These are phyloP conservation scores for Aspergillaceae sp. DNA, from an alignment of 2,329 filamentous ascomycete species.

Conservation along the genomic window DNA sequence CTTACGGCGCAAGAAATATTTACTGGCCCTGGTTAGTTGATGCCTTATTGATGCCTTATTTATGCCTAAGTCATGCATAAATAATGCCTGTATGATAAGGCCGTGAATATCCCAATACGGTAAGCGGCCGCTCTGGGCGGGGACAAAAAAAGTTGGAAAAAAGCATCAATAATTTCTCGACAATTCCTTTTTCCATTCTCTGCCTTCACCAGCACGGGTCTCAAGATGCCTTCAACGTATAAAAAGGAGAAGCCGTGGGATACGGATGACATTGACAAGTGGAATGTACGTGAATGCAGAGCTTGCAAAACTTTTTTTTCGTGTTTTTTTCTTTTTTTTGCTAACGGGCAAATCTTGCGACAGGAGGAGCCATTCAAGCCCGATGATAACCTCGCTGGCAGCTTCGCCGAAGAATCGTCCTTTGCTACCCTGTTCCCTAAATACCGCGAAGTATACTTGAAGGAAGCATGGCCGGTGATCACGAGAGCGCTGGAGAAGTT, in stretches of 20 bases:
- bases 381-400: slow-evolving; percentile 74
- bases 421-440: slow-evolving; percentile 83
- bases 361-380: slow-evolving; percentile 74
- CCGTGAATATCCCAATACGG: slow-evolving; percentile 7
- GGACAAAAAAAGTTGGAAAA: slow-evolving; percentile 14
- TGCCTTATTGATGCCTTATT: not conserved
- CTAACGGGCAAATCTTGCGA: slow-evolving; percentile 4
- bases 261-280: slow-evolving; percentile 94
- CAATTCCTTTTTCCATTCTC: too few relatives aligned
- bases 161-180: not conserved
- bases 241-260: slow-evolving; percentile 91
- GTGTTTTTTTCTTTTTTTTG: not conserved
- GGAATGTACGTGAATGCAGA: slow-evolving; percentile 53
- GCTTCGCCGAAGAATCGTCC: slow-evolving; percentile 85
- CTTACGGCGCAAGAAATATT: slow-evolving; percentile 5
- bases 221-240: slow-evolving; percentile 74
- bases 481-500: slow-evolving; percentile 78
- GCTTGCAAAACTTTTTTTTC: not conserved
- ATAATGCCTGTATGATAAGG: slow-evolving; percentile 3
- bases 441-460: slow-evolving; percentile 90
- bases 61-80: slow-evolving; percentile 5
- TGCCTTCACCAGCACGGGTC: slow-evolving; percentile 2
- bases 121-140: slow-evolving; percentile 12
- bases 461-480: slow-evolving; percentile 85
- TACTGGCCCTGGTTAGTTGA: too few relatives aligned